Evolutionary conservation across 768 basidiomycete species (phyloP).

Genomic region (Rhodotorula taiwanensis): DNA sequence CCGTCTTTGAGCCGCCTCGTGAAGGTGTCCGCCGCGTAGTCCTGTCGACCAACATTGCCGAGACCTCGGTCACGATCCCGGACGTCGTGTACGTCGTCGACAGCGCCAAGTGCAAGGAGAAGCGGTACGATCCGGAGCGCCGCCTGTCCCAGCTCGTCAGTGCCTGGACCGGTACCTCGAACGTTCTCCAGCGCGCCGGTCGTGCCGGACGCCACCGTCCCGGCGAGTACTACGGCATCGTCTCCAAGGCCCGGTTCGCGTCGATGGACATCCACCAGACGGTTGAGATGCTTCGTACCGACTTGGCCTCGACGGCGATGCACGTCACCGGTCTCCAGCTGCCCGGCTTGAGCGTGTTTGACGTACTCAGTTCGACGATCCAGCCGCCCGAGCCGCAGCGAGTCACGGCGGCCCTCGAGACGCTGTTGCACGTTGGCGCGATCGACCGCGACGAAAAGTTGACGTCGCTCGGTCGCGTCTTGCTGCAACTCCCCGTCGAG

Average conservation of each 20-base stretch:
- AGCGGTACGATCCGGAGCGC: constrained; percentile 57
- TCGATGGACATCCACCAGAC: constrained; percentile 70
- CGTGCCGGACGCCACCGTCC: constrained; percentile 84
- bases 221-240: constrained; percentile 82
- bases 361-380: constrained; percentile 74
- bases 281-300: constrained; percentile 66
- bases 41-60: constrained; percentile 88
- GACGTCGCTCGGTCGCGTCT: constrained; percentile 77
- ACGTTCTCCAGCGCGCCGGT: constrained; percentile 83
- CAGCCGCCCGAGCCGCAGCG: constrained; percentile 77
- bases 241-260: constrained; percentile 58
- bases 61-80: constrained; percentile 90
- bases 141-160: constrained; percentile 83
- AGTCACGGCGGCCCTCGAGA: constrained; percentile 68
- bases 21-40: constrained; percentile 76
- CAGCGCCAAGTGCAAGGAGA: constrained; percentile 45
- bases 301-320: constrained; percentile 57
- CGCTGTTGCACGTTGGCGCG: constrained; percentile 78
- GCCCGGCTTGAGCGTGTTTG: constrained; percentile 74
- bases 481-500: constrained; percentile 83
- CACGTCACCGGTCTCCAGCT: constrained; percentile 89
- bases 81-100: constrained; percentile 49
- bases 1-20: constrained; percentile 76
- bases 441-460: constrained; percentile 67
- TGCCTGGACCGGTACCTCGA: constrained; percentile 84